These are phyloP conservation scores for Colletotrichum tropicale DNA, from an alignment of 2,329 filamentous ascomycete species.

Conservation along the genomic window DNA sequence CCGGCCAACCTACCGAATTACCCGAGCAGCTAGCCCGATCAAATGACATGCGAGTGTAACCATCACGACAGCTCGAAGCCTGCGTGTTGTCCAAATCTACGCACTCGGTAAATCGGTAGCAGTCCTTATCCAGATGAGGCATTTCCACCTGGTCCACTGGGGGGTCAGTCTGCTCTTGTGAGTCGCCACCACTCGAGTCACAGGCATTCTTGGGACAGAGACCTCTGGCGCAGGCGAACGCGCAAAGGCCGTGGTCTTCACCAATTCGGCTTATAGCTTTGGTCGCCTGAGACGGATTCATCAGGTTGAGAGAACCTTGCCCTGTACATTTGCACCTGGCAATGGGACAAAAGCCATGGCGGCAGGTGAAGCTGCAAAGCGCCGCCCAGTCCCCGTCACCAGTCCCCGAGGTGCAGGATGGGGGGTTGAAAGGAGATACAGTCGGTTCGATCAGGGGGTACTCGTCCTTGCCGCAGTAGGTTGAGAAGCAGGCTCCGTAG, in stretches of 20 bases:
- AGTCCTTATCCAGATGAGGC: background rate
- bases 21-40: background rate
- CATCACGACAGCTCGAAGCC: background rate
- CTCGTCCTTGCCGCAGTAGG: slow-evolving; percentile 21
- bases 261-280: background rate
- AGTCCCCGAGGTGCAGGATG: slow-evolving; percentile 24
- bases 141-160: background rate
- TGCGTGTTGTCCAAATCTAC: background rate
- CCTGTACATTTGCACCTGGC: slow-evolving; percentile 28
- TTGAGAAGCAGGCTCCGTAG: slow-evolving; percentile 46
- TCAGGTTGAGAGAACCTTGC: background rate
- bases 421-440: slow-evolving; percentile 1
- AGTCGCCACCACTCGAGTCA: background rate
- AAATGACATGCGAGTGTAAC: background rate
- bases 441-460: background rate
- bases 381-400: background rate
- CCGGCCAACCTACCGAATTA: background rate
- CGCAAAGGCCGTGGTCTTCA: background rate
- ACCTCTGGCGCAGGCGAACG: background rate
- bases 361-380: slow-evolving; percentile 49
- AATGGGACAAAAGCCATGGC: slow-evolving; percentile 48
- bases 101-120: background rate
- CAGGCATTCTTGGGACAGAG: slow-evolving; percentile 26
- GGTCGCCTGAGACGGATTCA: background rate
- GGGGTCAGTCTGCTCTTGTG: background rate